Evolutionary conservation across 1,139 yeast genomes (phyloP), one percentile per base, ranked within the genome.

Genomic region (Yamadazyma dushanensis): DNA sequence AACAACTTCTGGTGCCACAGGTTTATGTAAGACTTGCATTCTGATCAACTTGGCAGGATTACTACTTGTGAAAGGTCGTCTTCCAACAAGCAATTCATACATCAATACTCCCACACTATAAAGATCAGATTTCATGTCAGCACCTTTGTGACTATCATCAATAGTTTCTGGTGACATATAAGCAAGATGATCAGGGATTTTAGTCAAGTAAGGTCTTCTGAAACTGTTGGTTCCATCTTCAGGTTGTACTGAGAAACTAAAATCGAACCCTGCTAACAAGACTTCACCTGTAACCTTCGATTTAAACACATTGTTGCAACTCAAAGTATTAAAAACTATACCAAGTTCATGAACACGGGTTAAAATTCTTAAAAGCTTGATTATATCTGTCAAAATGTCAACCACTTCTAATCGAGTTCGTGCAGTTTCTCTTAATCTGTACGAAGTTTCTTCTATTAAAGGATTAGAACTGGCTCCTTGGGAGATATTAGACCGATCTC

Each of bases 161-260:
- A 76, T 63, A 3, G 69, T 60, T 48, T 76, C 81, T 1, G 82
- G 82, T 1, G 80, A 69, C 45, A 74, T 66, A 43, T 68, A 76
- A 0, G 78, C 77, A 26, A 75, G 50, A 43, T 66, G 59, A 23
- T 65, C 70, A 1, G 64, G 58, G 7, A 72, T 51, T 13, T 53
- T 50, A 11, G 45, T 43, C 26, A 59, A 46, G 36, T 63, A 62
- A 9, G 54, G 50, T 22, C 55, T 53, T 23, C 73, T 44, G 37
- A 54, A 64, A 18, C 62, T 59, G 31, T 56, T 53, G 10, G 66
- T 53, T 22, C 74, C 59, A 40, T 68, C 72, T 43, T 76, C 81
- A 0, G 65, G 61, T 28, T 57, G 57, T n/a, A 66, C 52, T 2
- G 73, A 50, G 44, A 74, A 76, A 20, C 70, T 52, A 45, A 71